phyloP scores from a whole-genome alignment of 1,139 yeast species.

The Sugiyamaella japonica region DNA sequence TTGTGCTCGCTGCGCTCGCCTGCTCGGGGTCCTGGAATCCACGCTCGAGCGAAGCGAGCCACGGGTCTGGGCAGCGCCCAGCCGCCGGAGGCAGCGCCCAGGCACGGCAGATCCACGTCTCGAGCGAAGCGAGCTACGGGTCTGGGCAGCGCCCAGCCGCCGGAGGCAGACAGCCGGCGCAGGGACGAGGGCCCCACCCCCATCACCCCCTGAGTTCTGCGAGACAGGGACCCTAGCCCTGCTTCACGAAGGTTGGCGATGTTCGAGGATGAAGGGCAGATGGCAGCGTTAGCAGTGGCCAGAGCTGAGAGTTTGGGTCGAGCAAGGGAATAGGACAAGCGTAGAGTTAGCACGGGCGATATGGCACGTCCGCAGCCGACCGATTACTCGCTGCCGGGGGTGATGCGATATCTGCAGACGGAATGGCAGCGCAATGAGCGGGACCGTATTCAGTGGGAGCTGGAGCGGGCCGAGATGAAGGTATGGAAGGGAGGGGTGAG shows the following conservation, averaged over 20 bases:
- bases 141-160: no score
- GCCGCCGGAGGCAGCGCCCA: not conserved
- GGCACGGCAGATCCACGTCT: no score
- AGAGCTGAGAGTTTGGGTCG: not conserved
- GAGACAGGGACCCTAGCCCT: not conserved
- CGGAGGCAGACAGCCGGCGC: no score
- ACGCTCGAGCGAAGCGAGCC: not conserved
- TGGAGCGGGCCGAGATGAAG: slow-evolving; percentile 55
- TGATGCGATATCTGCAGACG: slow-evolving; percentile 57
- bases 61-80: not conserved
- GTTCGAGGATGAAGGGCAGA: not conserved
- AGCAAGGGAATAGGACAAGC: not conserved
- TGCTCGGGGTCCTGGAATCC: not conserved
- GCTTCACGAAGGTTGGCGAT: not conserved
- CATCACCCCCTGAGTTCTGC: no score
- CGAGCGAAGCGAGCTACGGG: no score
- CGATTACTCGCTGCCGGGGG: slow-evolving; percentile 35
- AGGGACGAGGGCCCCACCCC: not conserved
- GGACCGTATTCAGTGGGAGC: slow-evolving; percentile 57
- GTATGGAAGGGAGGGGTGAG: slow-evolving; percentile 22
- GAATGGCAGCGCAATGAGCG: slow-evolving; percentile 59
- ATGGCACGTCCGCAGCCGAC: slow-evolving; percentile 17
- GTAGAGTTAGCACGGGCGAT: not conserved
- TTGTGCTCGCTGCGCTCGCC: not conserved
- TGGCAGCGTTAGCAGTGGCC: not conserved